A percentile compares a stretch with the other conserved stretches of the same genome.
Conservation (phyloP, 208 protist species). For the Acanthamoeba royreba region DNA sequence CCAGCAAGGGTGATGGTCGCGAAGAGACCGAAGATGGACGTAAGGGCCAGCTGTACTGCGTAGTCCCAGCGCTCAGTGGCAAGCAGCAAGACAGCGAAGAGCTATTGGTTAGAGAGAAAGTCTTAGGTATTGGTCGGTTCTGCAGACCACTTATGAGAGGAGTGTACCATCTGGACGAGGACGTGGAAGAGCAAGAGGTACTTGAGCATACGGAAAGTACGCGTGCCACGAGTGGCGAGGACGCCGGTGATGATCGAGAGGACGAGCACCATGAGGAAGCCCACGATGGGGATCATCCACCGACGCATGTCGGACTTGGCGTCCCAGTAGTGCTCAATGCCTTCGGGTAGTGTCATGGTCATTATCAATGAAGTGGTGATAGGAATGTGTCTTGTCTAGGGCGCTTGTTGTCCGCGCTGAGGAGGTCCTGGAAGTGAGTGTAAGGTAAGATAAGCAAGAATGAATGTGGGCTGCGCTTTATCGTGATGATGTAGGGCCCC, state of each 20-base stretch:
- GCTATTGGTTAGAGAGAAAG: not conserved
- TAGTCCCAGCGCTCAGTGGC: not conserved
- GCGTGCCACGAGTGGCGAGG: not conserved
- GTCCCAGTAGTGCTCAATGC: not conserved
- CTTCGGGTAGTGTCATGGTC: not conserved
- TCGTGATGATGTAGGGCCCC: too few species aligned
- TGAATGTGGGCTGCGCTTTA: too few species aligned
- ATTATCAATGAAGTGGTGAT: not conserved
- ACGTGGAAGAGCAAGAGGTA: not conserved
- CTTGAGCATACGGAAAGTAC: not conserved
- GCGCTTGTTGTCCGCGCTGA: not conserved
- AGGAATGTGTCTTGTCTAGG: not conserved
- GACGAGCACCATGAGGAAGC: not conserved
- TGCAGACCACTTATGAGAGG: not conserved
- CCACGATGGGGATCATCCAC: conserved; percentile 45
- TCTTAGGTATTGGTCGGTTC: not conserved
- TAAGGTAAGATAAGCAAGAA: too few species aligned
- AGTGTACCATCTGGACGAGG: not conserved
- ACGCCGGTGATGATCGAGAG: not conserved
- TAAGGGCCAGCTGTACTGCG: not conserved
- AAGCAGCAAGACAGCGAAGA: conserved; percentile 6
- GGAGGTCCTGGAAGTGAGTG: too few species aligned
- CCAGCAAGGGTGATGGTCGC: conserved; percentile 1
- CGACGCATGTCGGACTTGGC: not conserved
- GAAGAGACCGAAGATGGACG: conserved; percentile 11